Evolutionary conservation across 2,329 filamentous ascomycete genomes (phyloP), one percentile per base, ranked within the genome.

Genomic region (Fusarium annulatum): DNA sequence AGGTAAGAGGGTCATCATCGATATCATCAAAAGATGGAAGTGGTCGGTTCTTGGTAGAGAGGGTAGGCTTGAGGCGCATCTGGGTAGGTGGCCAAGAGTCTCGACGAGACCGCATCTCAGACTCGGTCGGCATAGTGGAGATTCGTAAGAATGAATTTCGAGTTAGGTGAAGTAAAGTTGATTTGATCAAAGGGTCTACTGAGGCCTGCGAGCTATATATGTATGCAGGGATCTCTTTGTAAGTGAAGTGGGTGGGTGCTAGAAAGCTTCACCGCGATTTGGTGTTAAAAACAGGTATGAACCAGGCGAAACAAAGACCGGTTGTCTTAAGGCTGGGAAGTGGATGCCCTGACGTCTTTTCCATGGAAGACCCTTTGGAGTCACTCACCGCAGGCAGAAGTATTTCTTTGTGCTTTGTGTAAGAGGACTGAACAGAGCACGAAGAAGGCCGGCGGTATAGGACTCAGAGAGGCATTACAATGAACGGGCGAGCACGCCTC

Each of bases 1-100:
- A 89, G 53, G 84, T 86, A 58, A 90, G 82, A 21, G 88, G 88
- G 71, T 89, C 85, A 51, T 88, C 84, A 69, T 88, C 85, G 59
- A 87, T 85, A 64, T 86, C 83, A 43, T 87, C 84, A 59, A 87
- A 83, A 26, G 85, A 83, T 28, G 84, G 84, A 28, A 81, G 80
- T 14, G 81, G 81, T 52, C 84, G 81, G 69, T 83, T 81, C 62
- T 83, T 82, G 49, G 71, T 76, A 33, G 85, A 83, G 30, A 83
- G 75, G 57, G 82, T 82, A 19, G 84, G 84, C 51, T 82, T 82
- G 33, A 88, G 81, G 49, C 83, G 84, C 69, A 87, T 80, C 72
- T 86, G 85, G n/a, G 86, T 86, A 5, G 87, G 85, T 23, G 87
- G 85, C 86, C 86, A 89, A 21, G 86, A 86, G 74, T 86, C 86